These are phyloP conservation scores for Senna siamea DNA, from an alignment of 306 rosid species.

Conservation along the genomic window DNA sequence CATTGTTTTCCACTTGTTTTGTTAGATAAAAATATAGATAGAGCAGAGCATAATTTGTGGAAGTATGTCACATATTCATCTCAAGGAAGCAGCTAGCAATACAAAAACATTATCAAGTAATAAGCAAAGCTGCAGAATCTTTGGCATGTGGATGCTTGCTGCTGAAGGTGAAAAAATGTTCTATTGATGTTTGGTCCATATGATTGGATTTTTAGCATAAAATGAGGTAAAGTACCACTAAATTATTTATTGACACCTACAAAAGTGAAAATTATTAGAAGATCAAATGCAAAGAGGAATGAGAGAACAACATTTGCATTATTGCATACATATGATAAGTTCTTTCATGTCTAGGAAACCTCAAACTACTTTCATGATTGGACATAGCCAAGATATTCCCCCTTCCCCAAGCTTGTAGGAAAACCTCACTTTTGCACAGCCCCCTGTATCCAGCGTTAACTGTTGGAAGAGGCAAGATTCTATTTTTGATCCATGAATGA, in stretches of 20 bases:
- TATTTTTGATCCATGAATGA: slow-evolving; percentile 16
- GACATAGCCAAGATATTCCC: slow-evolving; percentile 24
- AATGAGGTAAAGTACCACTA: background rate
- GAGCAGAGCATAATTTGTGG: slow-evolving; percentile 11
- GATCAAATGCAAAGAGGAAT: slow-evolving; percentile 14
- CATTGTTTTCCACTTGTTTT: slow-evolving; percentile 11
- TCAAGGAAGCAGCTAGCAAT: background rate
- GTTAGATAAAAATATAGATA: slow-evolving; percentile 1
- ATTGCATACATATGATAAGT: slow-evolving; percentile 11
- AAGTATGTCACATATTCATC: slow-evolving; percentile 13
- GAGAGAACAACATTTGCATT: background rate
- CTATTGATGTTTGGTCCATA: background rate
- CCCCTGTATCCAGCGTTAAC: slow-evolving; percentile 15
- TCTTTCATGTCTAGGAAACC: slow-evolving; percentile 26
- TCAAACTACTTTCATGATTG: slow-evolving; percentile 2
- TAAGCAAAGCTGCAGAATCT: no score
- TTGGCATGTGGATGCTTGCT: background rate
- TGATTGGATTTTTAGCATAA: background rate
- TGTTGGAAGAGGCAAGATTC: slow-evolving; percentile 20
- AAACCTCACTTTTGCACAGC: slow-evolving; percentile 15
- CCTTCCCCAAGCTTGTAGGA: slow-evolving; percentile 19
- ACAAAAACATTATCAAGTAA: background rate
- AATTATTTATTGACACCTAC: background rate
- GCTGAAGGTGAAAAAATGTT: slow-evolving; percentile 9
- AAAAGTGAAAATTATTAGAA: slow-evolving; percentile 7